Conservation (phyloP, 176 grass and related monocot species). For the Lolium multiflorum region DNA sequence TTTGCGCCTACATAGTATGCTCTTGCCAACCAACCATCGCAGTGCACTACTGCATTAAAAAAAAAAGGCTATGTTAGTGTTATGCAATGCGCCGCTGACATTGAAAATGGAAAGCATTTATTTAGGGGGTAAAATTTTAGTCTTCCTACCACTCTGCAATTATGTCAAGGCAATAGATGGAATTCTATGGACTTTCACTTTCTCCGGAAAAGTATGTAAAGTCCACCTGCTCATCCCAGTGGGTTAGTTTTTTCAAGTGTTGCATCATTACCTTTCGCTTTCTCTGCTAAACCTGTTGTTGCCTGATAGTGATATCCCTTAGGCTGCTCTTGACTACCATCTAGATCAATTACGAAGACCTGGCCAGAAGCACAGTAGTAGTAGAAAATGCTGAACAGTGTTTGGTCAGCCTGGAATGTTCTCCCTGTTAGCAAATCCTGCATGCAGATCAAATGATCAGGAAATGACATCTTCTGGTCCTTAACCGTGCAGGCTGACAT, state of each 20-base stretch:
- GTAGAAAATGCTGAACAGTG: background rate
- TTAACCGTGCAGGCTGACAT: constrained; percentile 68
- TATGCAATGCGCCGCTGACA: no score
- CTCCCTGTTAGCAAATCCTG: background rate
- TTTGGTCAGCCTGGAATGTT: background rate
- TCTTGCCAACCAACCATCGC: background rate
- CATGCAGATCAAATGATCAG: background rate
- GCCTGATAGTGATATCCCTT: background rate
- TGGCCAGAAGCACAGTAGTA: background rate
- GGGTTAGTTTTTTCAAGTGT: background rate
- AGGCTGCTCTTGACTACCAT: background rate
- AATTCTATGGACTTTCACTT: background rate
- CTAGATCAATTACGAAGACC: background rate
- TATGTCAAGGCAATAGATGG: background rate
- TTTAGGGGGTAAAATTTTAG: no score
- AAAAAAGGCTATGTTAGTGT: background rate
- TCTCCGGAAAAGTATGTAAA: no score
- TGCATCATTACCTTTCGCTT: background rate
- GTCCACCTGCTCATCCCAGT: background rate
- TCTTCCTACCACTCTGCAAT: background rate
- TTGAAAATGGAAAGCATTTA: no score
- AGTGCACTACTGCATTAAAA: background rate
- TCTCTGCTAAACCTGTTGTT: background rate
- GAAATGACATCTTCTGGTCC: background rate
- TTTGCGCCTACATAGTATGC: background rate